Percentiles rank a stretch among this genome's conserved stretches.
These are phyloP conservation scores for Eucalyptus paniculata DNA, from an alignment of 345 rosid genomes.

Conservation along the genomic window DNA sequence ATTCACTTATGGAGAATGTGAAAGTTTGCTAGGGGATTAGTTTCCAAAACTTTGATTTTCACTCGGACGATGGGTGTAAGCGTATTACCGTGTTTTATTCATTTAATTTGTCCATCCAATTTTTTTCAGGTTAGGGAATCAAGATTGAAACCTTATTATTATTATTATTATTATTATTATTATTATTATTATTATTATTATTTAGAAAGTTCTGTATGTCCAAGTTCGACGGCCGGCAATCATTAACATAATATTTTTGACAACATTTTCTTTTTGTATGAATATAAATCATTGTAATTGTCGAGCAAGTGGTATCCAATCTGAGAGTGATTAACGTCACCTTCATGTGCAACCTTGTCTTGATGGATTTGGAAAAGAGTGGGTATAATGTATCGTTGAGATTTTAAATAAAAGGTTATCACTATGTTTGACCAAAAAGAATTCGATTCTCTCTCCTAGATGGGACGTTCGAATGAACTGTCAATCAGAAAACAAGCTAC, in stretches of 20 bases:
- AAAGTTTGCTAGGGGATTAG: neutral
- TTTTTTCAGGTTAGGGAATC: neutral
- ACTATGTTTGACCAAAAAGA: too few relatives aligned
- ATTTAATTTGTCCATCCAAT: neutral
- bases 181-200: too few relatives aligned
- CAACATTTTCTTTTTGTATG: neutral
- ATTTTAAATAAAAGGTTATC: too few relatives aligned
- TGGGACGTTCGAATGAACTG: neutral
- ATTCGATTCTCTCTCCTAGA: neutral
- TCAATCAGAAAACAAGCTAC: neutral
- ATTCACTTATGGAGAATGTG: neutral
- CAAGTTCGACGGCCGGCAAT: neutral
- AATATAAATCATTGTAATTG: neutral
- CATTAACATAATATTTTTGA: neutral
- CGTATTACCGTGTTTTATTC: neutral
- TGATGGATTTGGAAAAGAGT: neutral
- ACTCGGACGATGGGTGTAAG: neutral
- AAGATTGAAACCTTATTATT: neutral
- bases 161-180: too few relatives aligned
- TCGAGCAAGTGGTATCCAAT: neutral
- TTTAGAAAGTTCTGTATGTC: neutral
- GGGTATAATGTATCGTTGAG: too few relatives aligned
- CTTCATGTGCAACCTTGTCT: neutral
- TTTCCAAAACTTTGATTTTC: neutral
- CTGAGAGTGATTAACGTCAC: neutral